Evolutionary conservation across 805 yeast species (phyloP).

Genomic region (Wickerhamiella allomyrinae): DNA sequence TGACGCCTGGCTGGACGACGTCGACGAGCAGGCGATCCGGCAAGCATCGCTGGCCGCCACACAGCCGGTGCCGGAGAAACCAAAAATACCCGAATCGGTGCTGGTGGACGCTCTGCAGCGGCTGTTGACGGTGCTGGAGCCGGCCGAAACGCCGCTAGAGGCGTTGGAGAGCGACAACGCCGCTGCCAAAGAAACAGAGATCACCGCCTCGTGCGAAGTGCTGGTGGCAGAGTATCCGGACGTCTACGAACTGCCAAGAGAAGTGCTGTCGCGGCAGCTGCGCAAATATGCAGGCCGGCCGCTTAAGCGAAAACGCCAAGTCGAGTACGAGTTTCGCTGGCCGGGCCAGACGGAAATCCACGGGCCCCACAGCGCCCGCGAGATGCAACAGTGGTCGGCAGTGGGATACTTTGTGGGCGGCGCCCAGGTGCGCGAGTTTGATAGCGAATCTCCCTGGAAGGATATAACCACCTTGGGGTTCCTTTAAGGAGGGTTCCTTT

Average conservation of each 20-base stretch:
- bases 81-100: constrained; percentile 23
- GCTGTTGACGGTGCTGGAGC: neutral
- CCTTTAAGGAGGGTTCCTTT: too few relatives aligned
- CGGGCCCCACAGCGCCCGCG: neutral
- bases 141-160: constrained; percentile 20
- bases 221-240: neutral
- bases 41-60: too few relatives aligned
- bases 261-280: neutral
- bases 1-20: constrained; percentile 29
- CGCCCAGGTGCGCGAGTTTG: neutral
- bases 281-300: constrained; percentile 5
- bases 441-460: too few relatives aligned
- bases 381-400: neutral
- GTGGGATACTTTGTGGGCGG: neutral
- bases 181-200: constrained; percentile 6
- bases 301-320: constrained; percentile 13
- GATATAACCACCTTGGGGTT: too few relatives aligned
- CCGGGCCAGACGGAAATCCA: neutral
- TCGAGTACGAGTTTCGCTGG: constrained; percentile 1
- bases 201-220: neutral
- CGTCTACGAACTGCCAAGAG: neutral
- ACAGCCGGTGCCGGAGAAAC: too few relatives aligned
- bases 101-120: neutral
- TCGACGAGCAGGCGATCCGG: too few relatives aligned
- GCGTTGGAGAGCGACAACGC: constrained; percentile 24